Evolutionary conservation across 1,284 basidiomycete species (phyloP), one percentile per base, ranked within the genome.

Genomic region (Moesziomyces antarcticus): DNA sequence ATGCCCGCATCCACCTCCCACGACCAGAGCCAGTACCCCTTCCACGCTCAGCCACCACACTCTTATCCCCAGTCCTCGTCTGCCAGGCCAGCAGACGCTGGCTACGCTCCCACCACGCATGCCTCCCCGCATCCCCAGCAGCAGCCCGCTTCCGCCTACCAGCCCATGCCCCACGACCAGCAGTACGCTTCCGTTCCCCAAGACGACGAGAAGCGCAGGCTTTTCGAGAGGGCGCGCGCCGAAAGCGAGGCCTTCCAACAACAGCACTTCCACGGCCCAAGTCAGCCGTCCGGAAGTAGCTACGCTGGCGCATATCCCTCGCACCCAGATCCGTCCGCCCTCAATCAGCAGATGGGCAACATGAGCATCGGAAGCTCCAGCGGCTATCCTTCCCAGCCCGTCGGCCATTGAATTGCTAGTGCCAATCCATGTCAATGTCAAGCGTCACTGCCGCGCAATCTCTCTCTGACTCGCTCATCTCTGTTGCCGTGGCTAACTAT

Each of bases 241-340:
- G 77, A 82, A 50, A 71, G 77, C 44, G 81, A 82, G 40, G 81
- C 75, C 25, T 82, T 69, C 56, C 81, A 82, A 33, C 68, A 65
- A 27, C 65, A 64, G 59, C 71, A 74, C 30, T 74, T 71, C 52
- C 69, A 63, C 35, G 13, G 41, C 14, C 52, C 55, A 16, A 41
- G 6, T 25, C 59, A 56, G 5, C 18, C 56, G 5, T 56, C 56
- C 9, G 41, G 49, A 20, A 55, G 51, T 41, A 55, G 56, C 22
- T 69, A 62, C 47, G 48, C 8, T 24, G 52, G 48, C 47, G 55
- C 48, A 27, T 62, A 69, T 47, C 51, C 59, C 21, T 50, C 59
- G 24, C 59, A 62, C 20, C 40, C 60, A 24, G 66, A 69, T 33
- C 41, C 56, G 11, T 54, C 55, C 10, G 56, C 20, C 33, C 56